Conservation (phyloP, 2,329 filamentous ascomycete genomes). For the Pseudogymnoascus sp. region DNA sequence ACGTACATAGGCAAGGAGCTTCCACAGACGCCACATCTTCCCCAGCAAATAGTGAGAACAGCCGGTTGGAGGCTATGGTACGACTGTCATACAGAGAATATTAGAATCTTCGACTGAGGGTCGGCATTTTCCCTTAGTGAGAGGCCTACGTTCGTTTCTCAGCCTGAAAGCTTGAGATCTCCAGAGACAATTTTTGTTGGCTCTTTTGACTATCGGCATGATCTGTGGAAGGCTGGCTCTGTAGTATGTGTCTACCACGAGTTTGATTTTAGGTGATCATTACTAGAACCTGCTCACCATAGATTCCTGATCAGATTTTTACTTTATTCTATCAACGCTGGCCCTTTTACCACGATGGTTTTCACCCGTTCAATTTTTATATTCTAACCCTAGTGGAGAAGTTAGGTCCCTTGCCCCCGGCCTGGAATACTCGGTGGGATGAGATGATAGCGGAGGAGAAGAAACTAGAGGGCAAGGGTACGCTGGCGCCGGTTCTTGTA, state of each 20-base stretch:
- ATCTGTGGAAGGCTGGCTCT: not conserved
- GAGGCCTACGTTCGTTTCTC: not conserved
- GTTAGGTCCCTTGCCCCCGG: not conserved
- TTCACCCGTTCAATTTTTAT: not conserved
- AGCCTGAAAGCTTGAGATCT: not conserved
- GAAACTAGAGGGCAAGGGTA: not conserved
- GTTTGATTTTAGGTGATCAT: not conserved
- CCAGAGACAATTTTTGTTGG: not conserved
- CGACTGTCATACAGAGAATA: not conserved
- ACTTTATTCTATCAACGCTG: not conserved
- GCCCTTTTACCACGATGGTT: not conserved
- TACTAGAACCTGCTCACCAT: not conserved
- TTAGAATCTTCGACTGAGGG: not conserved
- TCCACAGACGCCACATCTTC: not conserved
- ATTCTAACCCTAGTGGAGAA: not conserved
- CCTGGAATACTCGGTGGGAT: not conserved
- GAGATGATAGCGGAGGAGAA: not conserved
- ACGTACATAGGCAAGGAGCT: not conserved
- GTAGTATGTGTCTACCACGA: not conserved
- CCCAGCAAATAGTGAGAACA: not conserved
- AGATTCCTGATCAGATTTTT: not conserved
- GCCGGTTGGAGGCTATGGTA: not conserved
- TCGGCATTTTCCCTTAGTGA: not conserved
- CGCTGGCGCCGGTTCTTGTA: not conserved
- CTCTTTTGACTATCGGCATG: not conserved